Percentiles rank a stretch among this genome's conserved stretches.
Conservation (phyloP, 768 basidiomycete species). For the Neoboletus magnificus region DNA sequence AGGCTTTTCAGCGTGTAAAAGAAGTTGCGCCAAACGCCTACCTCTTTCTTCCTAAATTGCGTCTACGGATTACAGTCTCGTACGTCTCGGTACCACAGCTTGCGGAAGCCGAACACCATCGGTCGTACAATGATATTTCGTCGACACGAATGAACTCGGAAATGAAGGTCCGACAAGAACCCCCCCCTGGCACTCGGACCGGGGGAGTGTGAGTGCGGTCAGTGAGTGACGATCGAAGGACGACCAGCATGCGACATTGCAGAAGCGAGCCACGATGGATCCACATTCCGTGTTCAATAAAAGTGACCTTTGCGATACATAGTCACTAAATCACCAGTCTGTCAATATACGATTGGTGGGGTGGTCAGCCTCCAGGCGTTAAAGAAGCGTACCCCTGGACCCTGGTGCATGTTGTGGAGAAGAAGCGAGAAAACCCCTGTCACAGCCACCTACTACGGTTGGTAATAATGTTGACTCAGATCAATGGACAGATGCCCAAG, state of each 20-base stretch:
- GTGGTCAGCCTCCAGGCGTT: not conserved
- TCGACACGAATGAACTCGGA: not conserved
- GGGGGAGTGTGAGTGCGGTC: no score
- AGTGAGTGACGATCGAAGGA: no score
- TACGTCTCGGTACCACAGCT: not conserved
- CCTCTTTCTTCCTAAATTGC: not conserved
- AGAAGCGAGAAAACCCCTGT: not conserved
- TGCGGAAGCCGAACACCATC: no score
- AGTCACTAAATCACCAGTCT: not conserved
- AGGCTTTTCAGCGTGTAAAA: not conserved
- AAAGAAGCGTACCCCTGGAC: not conserved
- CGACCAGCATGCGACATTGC: no score
- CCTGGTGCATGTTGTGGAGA: no score
- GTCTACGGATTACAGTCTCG: not conserved
- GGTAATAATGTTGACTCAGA: not conserved
- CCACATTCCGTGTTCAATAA: not conserved
- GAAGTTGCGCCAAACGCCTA: conserved; percentile 1
- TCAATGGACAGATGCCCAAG: not conserved
- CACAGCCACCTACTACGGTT: not conserved
- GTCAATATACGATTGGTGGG: not conserved
- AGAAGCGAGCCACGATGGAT: not conserved
- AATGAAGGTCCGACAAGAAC: no score
- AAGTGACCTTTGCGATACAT: not conserved
- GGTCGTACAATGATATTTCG: not conserved
- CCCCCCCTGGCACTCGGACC: no score